phyloP scores from a whole-genome alignment of 768 basidiomycete species.

The Naganishia kalamii region DNA sequence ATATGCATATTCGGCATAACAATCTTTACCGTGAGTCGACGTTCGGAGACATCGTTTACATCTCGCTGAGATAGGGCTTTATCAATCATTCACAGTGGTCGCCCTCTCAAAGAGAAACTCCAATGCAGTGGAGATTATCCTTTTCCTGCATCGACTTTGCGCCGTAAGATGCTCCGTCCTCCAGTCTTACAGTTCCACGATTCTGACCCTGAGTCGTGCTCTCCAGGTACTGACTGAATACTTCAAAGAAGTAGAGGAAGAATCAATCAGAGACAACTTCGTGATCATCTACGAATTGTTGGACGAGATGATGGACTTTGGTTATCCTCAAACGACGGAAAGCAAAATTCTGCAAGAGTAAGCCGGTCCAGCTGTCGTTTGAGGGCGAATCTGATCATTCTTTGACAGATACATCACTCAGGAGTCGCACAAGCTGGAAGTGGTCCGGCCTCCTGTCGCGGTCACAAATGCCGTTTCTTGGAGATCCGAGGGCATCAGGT shows the following conservation, averaged over 20 bases:
- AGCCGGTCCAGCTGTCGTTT: conserved; percentile 46
- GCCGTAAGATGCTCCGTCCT: conserved; percentile 36
- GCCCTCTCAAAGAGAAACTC: conserved; percentile 92
- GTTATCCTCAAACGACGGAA: conserved; percentile 97
- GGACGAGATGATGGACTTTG: conserved; percentile 99
- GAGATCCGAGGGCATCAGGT: conserved; percentile 93
- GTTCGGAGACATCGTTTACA: neutral
- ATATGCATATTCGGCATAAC: conserved; percentile 96
- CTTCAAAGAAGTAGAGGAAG: conserved; percentile 99
- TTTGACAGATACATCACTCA: conserved; percentile 74
- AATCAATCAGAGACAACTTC: conserved; percentile 97
- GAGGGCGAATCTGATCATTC: conserved; percentile 47
- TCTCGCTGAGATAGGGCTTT: neutral
- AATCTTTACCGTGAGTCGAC: conserved; percentile 79
- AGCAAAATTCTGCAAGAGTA: conserved; percentile 95
- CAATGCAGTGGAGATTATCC: conserved; percentile 91
- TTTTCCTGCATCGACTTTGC: conserved; percentile 88
- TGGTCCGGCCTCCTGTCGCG: conserved; percentile 86
- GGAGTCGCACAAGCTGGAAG: conserved; percentile 93
- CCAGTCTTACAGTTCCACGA: no score
- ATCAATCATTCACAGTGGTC: conserved; percentile 59
- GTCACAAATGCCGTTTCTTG: conserved; percentile 98
- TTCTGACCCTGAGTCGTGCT: neutral
- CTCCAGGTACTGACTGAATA: conserved; percentile 85
- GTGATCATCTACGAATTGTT: conserved; percentile 98